phyloP scores from a whole-genome alignment of 208 protist genomes.

The Giardia muris region DNA sequence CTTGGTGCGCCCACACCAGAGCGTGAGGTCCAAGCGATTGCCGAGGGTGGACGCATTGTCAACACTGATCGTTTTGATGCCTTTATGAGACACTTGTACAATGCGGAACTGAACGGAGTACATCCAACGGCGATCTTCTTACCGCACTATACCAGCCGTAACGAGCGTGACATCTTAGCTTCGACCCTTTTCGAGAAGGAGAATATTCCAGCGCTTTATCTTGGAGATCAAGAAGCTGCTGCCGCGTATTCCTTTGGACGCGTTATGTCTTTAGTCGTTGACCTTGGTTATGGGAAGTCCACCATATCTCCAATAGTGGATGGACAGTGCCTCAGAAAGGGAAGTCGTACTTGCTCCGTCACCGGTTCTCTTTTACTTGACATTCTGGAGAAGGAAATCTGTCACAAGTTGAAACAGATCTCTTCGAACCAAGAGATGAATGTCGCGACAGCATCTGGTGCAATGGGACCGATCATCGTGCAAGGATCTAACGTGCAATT shows the following conservation, averaged over 20 bases:
- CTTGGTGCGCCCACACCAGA: background rate
- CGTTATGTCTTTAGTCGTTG: background rate
- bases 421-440: background rate
- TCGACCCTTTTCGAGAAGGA: background rate
- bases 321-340: background rate
- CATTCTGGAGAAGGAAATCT: background rate
- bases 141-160: background rate
- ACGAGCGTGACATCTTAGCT: background rate
- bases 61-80: background rate
- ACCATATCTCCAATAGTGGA: background rate
- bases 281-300: conserved; percentile 14
- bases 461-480: too few species aligned
- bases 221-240: background rate
- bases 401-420: background rate
- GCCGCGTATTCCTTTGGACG: background rate
- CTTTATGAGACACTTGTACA: background rate
- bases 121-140: background rate
- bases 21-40: background rate
- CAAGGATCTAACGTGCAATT: background rate
- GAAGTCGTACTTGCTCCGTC: background rate
- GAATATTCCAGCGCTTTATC: background rate
- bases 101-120: background rate
- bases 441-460: background rate
- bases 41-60: background rate
- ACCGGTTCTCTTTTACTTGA: background rate